These are phyloP conservation scores for Globisporangium paroecandrum DNA, from an alignment of 352 stramenopile genomes.

Conservation along the genomic window DNA sequence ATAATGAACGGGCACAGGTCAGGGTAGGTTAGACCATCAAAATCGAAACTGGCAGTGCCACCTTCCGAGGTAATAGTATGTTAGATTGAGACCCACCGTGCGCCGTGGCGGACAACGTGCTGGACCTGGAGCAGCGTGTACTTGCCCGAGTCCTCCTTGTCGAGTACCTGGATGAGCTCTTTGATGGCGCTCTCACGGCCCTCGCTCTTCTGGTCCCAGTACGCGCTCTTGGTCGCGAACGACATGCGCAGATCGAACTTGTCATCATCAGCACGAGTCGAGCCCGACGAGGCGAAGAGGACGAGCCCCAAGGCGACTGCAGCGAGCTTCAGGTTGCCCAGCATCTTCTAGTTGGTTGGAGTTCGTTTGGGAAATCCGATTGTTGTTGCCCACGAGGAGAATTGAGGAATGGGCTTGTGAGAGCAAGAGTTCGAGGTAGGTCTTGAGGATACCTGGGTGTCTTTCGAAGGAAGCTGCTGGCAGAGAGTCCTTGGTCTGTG, in stretches of 20 bases:
- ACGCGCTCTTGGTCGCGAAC: conserved; percentile 37
- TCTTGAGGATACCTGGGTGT: background rate
- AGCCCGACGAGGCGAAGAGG: background rate
- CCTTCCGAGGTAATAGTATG: too few species aligned
- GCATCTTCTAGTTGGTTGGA: background rate
- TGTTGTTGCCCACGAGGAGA: background rate
- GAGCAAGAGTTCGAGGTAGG: background rate
- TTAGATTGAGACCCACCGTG: background rate
- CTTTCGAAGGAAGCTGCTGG: too few species aligned
- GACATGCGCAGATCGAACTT: conserved; percentile 4
- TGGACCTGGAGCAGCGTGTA: conserved; percentile 44
- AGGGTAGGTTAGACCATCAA: too few species aligned
- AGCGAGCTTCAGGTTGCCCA: background rate
- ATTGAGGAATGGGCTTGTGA: background rate
- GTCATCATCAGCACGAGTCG: background rate
- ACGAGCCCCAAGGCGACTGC: background rate
- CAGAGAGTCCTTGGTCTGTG: background rate
- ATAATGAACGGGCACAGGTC: too few species aligned
- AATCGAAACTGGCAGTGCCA: too few species aligned
- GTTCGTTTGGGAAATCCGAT: background rate
- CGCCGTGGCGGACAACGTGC: conserved; percentile 51
- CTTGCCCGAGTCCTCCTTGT: background rate
- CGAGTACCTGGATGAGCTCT: background rate
- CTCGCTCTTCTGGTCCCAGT: conserved; percentile 25
- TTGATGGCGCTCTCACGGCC: background rate